A percentile compares a stretch with the other conserved stretches of the same genome.
These are phyloP conservation scores for Tribonema minus DNA, from an alignment of 108 stramenopile genomes.

Conservation along the genomic window DNA sequence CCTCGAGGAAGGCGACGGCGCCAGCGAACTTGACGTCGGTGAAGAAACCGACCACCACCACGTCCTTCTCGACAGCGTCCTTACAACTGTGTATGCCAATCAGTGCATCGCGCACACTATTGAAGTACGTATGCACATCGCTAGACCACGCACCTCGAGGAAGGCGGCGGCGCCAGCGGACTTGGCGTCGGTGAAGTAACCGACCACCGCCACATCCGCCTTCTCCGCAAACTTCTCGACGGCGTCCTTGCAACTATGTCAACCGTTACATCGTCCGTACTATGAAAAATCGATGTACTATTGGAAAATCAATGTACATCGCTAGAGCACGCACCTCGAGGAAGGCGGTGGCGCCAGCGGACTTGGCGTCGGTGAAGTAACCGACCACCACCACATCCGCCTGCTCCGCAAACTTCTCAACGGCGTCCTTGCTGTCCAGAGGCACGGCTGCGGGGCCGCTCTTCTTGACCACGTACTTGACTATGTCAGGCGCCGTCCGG, in stretches of 20 bases:
- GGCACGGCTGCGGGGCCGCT: conserved; percentile 57
- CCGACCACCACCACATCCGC: conserved; percentile 54
- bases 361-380: conserved; percentile 45
- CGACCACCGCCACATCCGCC: too few species aligned
- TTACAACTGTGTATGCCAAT: not conserved
- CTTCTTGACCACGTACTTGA: conserved; percentile 59
- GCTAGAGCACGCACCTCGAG: not conserved
- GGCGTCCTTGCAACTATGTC: not conserved
- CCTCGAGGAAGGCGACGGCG: too few species aligned
- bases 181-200: too few species aligned
- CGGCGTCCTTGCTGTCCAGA: too few species aligned
- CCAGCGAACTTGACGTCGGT: too few species aligned
- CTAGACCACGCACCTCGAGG: not conserved
- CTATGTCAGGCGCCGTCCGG: conserved; percentile 57
- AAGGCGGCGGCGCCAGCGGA: too few species aligned
- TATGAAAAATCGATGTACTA: not conserved
- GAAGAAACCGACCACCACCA: too few species aligned
- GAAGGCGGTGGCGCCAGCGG: conserved; percentile 53
- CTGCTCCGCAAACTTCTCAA: conserved; percentile 37
- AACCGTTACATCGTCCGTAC: not conserved
- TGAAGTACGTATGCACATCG: not conserved
- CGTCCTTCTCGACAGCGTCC: too few species aligned
- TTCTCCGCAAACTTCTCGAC: conserved; percentile 48
- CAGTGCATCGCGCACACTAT: not conserved
- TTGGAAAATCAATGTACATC: not conserved